Evolutionary conservation across 2,329 filamentous ascomycete species (phyloP).

Genomic region (Colletotrichum sp.): DNA sequence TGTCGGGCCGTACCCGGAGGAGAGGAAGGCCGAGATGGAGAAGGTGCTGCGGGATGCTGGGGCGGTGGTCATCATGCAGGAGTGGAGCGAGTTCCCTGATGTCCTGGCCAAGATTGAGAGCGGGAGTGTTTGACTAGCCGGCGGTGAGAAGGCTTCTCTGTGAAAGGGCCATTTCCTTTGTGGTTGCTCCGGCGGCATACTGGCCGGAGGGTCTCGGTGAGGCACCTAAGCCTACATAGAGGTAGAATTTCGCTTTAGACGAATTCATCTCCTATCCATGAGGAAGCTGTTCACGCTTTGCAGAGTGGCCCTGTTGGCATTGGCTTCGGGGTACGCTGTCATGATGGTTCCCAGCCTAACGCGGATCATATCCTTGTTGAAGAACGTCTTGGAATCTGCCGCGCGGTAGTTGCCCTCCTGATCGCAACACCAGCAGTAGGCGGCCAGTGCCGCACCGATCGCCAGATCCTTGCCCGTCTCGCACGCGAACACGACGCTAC

Average conservation of each 20-base stretch:
- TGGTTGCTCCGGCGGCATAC: background rate
- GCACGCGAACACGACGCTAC: conserved; percentile 66
- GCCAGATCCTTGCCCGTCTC: conserved; percentile 81
- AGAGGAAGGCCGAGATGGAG: conserved; percentile 69
- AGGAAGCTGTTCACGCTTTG: conserved; percentile 93
- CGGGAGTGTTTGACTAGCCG: conserved; percentile 22
- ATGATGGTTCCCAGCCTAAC: conserved; percentile 83
- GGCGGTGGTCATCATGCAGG: conserved; percentile 64
- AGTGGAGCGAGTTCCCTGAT: conserved; percentile 62
- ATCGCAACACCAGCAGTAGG: conserved; percentile 76
- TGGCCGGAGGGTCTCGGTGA: background rate
- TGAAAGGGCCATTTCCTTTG: background rate
- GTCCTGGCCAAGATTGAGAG: conserved; percentile 46
- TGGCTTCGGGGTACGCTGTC: conserved; percentile 76
- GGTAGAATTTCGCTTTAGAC: background rate
- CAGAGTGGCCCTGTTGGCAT: conserved; percentile 83
- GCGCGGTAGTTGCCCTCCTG: conserved; percentile 57
- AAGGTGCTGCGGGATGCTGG: conserved; percentile 65
- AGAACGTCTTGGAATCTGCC: conserved; percentile 27
- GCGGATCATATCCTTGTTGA: conserved; percentile 81
- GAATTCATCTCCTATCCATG: conserved; percentile 58
- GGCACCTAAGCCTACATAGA: background rate
- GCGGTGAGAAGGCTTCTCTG: conserved; percentile 1
- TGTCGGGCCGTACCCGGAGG: conserved; percentile 75
- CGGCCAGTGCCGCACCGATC: conserved; percentile 75